Conservation (phyloP, 2,329 filamentous ascomycete genomes). For the Cladophialophora yegresii region DNA sequence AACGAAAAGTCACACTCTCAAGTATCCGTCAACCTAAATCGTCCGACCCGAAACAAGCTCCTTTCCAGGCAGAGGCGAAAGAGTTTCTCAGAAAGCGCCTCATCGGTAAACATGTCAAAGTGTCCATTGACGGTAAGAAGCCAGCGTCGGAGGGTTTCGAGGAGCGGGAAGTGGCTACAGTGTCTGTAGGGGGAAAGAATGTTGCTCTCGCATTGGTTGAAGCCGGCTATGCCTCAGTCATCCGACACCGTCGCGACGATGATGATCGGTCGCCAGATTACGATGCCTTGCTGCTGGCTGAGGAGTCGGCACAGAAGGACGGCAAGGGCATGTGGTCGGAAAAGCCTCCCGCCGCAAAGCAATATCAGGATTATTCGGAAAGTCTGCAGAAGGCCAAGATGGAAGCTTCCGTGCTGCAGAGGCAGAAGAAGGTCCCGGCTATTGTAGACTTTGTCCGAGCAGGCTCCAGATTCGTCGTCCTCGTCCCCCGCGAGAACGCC, state of each 20-base stretch:
- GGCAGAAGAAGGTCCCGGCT: constrained; percentile 88
- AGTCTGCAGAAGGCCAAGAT: constrained; percentile 93
- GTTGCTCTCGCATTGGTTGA: constrained; percentile 83
- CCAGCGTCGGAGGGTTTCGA: constrained; percentile 88
- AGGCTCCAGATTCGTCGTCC: constrained; percentile 88
- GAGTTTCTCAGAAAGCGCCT: constrained; percentile 91
- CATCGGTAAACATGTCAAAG: constrained; percentile 92
- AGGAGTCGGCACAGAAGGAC: constrained; percentile 71
- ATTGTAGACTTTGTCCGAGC: constrained; percentile 97
- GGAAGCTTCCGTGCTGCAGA: constrained; percentile 80
- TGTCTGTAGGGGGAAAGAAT: constrained; percentile 82
- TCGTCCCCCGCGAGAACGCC: constrained; percentile 88
- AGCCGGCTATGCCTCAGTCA: constrained; percentile 88
- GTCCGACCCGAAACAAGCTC: constrained; percentile 80
- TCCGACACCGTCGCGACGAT: constrained; percentile 92
- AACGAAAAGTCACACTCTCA: constrained; percentile 89
- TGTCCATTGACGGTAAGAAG: constrained; percentile 86
- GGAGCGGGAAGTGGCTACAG: constrained; percentile 88
- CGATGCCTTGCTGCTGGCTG: constrained; percentile 59
- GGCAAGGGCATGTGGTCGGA: constrained; percentile 94
- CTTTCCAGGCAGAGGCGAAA: constrained; percentile 90
- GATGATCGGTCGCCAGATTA: constrained; percentile 92
- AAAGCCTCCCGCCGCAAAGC: constrained; percentile 79
- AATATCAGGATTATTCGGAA: constrained; percentile 88
- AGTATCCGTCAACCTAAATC: constrained; percentile 92